These are phyloP conservation scores for Aspergillus awamori DNA, from an alignment of 2,329 filamentous ascomycete species.

Conservation along the genomic window DNA sequence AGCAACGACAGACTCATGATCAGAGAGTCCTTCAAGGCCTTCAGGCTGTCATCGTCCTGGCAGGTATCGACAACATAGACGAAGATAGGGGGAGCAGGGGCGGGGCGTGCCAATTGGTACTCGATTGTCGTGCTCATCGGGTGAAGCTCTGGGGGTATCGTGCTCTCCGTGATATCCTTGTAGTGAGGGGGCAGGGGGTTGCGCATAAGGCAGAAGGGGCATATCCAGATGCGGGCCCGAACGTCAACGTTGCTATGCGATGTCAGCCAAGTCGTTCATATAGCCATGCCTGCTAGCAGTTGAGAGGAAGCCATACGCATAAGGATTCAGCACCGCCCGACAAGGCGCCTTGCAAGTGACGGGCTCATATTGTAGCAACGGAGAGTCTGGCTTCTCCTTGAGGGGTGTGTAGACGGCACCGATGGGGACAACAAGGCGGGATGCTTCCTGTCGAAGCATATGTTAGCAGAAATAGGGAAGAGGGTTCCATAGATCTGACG, in stretches of 20 bases:
- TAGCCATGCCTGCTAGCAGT: background rate
- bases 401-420: constrained; percentile 93
- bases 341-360: constrained; percentile 96
- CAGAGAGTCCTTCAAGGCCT: constrained; percentile 68
- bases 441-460: constrained; percentile 71
- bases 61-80: constrained; percentile 70
- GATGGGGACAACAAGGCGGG: constrained; percentile 90
- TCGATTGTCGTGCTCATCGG: constrained; percentile 67
- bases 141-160: constrained; percentile 68
- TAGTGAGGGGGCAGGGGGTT: constrained; percentile 68
- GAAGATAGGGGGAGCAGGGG: constrained; percentile 67
- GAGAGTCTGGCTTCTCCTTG: constrained; percentile 88
- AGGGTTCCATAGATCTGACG: constrained; percentile 32
- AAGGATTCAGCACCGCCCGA: constrained; percentile 93
- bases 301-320: constrained; percentile 67
- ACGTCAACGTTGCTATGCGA: constrained; percentile 62
- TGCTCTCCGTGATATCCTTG: constrained; percentile 68
- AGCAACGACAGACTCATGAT: constrained; percentile 68
- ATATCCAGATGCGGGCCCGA: constrained; percentile 69
- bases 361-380: constrained; percentile 90
- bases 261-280: constrained; percentile 28
- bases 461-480: constrained; percentile 31
- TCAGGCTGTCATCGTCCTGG: constrained; percentile 68
- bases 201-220: constrained; percentile 68
- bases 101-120: constrained; percentile 64